Percentiles rank a stretch among this genome's conserved stretches.
phyloP scores from a whole-genome alignment of 305 asterid genomes.

The Petunia hybrid region DNA sequence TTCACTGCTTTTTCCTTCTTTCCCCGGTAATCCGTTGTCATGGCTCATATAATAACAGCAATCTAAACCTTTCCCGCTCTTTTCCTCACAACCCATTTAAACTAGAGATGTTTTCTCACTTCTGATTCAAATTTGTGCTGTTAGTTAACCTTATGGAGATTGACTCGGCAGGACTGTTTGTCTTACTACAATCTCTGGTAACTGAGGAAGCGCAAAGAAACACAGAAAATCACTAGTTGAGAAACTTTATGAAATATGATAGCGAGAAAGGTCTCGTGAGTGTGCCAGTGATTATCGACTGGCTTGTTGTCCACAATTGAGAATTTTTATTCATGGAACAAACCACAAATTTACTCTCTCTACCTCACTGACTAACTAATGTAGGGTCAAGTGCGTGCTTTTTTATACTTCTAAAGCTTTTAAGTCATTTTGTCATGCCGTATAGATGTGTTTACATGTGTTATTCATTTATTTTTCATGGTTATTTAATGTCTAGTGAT shows the following conservation, averaged over 20 bases:
- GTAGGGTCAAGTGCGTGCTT: not conserved
- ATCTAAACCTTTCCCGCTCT: not conserved
- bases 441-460: not conserved
- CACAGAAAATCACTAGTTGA: not conserved
- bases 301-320: not conserved
- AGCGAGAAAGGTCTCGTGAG: not conserved
- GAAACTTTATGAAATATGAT: constrained; percentile 1
- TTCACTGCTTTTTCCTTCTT: constrained; percentile 9
- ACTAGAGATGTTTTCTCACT: constrained; percentile 23
- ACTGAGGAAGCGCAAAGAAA: not conserved
- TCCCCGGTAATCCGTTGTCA: not conserved
- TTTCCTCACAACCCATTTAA: not conserved
- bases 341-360: not conserved
- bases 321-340: constrained; percentile 8
- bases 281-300: not conserved
- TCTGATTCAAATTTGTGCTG: constrained; percentile 18
- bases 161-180: not conserved
- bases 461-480: constrained; percentile 33
- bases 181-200: not conserved
- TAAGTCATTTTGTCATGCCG: not conserved
- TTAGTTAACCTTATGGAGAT: constrained; percentile 8
- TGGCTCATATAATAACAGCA: not conserved
- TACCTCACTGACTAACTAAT: not conserved
- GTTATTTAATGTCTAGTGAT: constrained; percentile 40
- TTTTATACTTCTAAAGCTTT: not conserved